These are phyloP conservation scores for Zygoascus ofunaensis DNA, from an alignment of 805 yeast species.

Conservation along the genomic window DNA sequence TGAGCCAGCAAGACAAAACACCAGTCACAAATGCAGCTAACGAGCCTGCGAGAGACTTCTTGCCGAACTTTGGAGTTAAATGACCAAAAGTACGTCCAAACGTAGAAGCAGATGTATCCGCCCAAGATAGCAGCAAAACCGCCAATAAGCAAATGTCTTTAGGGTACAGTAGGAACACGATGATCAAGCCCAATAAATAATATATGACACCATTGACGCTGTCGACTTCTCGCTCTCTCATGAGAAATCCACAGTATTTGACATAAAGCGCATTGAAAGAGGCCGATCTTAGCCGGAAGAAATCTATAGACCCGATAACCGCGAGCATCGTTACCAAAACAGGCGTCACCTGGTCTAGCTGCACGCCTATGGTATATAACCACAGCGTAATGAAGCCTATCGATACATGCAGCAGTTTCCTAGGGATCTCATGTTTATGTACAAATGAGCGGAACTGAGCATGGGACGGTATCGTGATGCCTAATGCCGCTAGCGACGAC, in stretches of 20 bases:
- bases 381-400: constrained; percentile 76
- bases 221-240: constrained; percentile 74
- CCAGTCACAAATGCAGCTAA: constrained; percentile 78
- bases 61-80: constrained; percentile 65
- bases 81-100: constrained; percentile 81
- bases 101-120: constrained; percentile 95
- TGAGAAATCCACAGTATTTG: constrained; percentile 61
- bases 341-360: constrained; percentile 46
- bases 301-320: constrained; percentile 52
- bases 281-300: constrained; percentile 52
- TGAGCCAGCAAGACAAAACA: constrained; percentile 47
- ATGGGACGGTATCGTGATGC: constrained; percentile 18
- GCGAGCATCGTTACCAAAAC: constrained; percentile 51
- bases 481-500: constrained; percentile 4
- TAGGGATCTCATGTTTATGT: constrained; percentile 77
- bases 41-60: constrained; percentile 85
- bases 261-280: constrained; percentile 61
- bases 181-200: constrained; percentile 69
- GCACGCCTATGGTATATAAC: constrained; percentile 55
- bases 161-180: constrained; percentile 61
- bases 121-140: constrained; percentile 82
- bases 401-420: constrained; percentile 81
- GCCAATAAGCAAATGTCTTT: constrained; percentile 76
- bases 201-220: constrained; percentile 72
- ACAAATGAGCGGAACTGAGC: constrained; percentile 40